phyloP scores from a whole-genome alignment of 2,329 filamentous ascomycete genomes.

The Rutstroemia sydowiana region DNA sequence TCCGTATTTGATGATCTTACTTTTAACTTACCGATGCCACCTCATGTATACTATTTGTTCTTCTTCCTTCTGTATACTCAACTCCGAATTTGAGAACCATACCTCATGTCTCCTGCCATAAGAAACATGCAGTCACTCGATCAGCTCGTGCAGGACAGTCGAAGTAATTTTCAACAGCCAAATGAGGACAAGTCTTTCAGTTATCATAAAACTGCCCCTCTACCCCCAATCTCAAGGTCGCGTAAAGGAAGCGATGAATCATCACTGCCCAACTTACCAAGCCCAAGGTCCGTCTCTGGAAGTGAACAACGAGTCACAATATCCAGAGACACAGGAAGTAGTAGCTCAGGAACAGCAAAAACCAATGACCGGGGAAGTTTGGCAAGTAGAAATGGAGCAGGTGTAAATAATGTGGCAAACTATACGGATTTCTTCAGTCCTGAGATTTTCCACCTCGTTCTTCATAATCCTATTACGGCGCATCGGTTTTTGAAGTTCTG shows the following conservation, averaged over 20 bases:
- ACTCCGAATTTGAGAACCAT: too few relatives aligned
- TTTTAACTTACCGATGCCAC: too few relatives aligned
- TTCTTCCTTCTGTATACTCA: neutral
- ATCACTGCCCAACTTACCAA: neutral
- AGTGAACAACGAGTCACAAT: neutral
- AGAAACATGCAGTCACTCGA: neutral
- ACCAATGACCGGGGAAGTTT: slow-evolving; percentile 1
- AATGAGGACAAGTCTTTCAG: neutral
- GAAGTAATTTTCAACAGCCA: neutral
- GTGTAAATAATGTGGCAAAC: neutral
- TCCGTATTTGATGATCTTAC: too few relatives aligned
- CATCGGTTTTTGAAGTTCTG: slow-evolving; percentile 43
- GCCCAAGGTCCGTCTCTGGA: neutral
- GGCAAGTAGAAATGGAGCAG: neutral
- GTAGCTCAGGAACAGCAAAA: neutral
- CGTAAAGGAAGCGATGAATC: neutral
- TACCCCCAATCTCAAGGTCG: neutral
- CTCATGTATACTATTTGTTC: too few relatives aligned
- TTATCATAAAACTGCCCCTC: neutral
- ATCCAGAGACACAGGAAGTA: slow-evolving; percentile 1
- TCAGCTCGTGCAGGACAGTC: neutral
- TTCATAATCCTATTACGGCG: slow-evolving; percentile 41
- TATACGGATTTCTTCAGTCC: slow-evolving; percentile 42
- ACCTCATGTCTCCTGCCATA: neutral
- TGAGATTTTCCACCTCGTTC: slow-evolving; percentile 43